phyloP scores from a whole-genome alignment of 805 yeast genomes.

The Zygoascus tannicola region DNA sequence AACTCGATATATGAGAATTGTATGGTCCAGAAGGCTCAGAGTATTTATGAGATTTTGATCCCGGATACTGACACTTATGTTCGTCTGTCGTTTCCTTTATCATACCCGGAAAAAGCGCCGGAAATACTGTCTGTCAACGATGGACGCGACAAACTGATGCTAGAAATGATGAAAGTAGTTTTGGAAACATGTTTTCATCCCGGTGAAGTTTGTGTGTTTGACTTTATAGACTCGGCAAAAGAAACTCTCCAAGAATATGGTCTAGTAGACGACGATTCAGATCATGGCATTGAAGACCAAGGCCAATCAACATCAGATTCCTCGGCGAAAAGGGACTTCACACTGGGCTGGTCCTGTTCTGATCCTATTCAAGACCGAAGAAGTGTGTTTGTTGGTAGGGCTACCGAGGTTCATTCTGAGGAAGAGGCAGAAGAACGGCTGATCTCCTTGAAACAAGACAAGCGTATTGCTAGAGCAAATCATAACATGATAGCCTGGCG shows the following conservation, averaged over 20 bases:
- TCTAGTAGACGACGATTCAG: conserved; percentile 22
- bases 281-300: conserved; percentile 9
- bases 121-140: conserved; percentile 47
- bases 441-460: conserved; percentile 48
- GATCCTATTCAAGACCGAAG: conserved; percentile 77
- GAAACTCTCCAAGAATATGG: conserved; percentile 30
- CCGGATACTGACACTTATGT: conserved; percentile 50
- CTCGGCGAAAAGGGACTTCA: conserved; percentile 31
- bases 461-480: conserved; percentile 53
- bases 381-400: conserved; percentile 76
- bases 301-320: conserved; percentile 15
- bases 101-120: conserved; percentile 64
- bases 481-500: conserved; percentile 90
- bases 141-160: conserved; percentile 33
- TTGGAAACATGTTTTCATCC: conserved; percentile 43
- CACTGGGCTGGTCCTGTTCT: conserved; percentile 68
- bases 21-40: conserved; percentile 26
- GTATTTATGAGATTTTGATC: conserved; percentile 46
- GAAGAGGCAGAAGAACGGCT: conserved; percentile 54
- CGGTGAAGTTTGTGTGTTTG: conserved; percentile 74
- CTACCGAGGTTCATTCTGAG: conserved; percentile 51
- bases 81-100: conserved; percentile 61
- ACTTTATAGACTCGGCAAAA: conserved; percentile 46
- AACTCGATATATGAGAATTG: conserved; percentile 79
- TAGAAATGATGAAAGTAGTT: conserved; percentile 40